These are phyloP conservation scores for Aspergillus biplanus DNA, from an alignment of 495 filamentous ascomycete species.

Conservation along the genomic window DNA sequence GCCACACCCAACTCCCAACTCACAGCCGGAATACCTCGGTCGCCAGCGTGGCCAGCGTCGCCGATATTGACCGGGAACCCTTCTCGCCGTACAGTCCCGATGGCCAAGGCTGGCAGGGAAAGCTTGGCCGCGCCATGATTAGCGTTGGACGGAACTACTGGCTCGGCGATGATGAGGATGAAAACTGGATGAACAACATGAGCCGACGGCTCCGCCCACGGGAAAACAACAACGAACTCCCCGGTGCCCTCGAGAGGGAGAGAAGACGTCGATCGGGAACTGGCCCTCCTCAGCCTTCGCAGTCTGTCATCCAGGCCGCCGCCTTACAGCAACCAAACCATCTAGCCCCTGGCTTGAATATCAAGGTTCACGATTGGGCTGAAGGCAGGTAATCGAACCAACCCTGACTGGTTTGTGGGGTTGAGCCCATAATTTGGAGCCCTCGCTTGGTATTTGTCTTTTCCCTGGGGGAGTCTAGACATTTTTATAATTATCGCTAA, in stretches of 20 bases:
- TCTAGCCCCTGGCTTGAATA: conserved; percentile 37
- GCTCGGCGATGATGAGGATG: conserved; percentile 61
- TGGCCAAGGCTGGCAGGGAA: conserved; percentile 77
- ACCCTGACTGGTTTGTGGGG: not conserved
- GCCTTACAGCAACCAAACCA: conserved; percentile 42
- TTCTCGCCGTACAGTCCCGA: conserved; percentile 69
- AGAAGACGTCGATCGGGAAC: conserved; percentile 69
- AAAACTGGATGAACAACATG: conserved; percentile 63
- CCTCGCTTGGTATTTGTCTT: not conserved
- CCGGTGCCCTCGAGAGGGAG: conserved; percentile 66
- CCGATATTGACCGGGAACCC: conserved; percentile 64
- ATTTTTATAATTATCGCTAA: not conserved
- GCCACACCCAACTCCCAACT: conserved; percentile 48
- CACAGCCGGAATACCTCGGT: conserved; percentile 51
- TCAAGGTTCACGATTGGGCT: conserved; percentile 48
- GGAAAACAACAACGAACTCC: conserved; percentile 37
- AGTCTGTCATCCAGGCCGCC: conserved; percentile 41
- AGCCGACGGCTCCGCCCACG: conserved; percentile 58
- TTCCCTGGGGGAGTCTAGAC: not conserved
- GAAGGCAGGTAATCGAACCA: conserved; percentile 35
- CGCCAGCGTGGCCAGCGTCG: conserved; percentile 48
- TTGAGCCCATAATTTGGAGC: not conserved
- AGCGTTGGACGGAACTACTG: conserved; percentile 72
- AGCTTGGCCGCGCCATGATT: conserved; percentile 73
- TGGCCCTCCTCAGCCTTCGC: conserved; percentile 58